Evolutionary conservation across 169 alveolate genomes (phyloP).

Genomic region (Eimeria zaria): DNA sequence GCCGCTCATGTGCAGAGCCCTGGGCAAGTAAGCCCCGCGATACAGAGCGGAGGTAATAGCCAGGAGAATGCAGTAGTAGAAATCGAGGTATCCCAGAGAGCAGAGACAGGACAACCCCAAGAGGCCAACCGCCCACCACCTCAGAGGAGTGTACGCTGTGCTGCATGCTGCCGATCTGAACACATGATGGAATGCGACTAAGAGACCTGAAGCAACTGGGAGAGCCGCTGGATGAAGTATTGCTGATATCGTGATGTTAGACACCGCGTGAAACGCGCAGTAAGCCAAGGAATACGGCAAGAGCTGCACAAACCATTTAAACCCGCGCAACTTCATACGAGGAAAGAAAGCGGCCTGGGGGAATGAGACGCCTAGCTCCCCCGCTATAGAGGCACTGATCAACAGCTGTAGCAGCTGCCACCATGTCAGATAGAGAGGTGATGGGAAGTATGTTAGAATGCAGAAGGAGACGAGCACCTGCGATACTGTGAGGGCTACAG

Average conservation of each 20-base stretch:
- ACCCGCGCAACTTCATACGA: neutral
- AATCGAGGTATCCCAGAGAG: slow-evolving; percentile 19
- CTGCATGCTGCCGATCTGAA: slow-evolving; percentile 55
- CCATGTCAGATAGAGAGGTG: slow-evolving; percentile 82
- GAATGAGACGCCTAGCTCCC: slow-evolving; percentile 78
- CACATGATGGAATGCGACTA: slow-evolving; percentile 65
- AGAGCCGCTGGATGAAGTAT: slow-evolving; percentile 58
- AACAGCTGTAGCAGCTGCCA: slow-evolving; percentile 72
- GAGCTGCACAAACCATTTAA: slow-evolving; percentile 37
- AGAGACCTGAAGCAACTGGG: slow-evolving; percentile 72
- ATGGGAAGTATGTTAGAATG: slow-evolving; percentile 62
- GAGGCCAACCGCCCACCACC: slow-evolving; percentile 74
- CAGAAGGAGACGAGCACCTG: slow-evolving; percentile 70
- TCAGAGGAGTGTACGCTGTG: neutral
- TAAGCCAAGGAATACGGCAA: slow-evolving; percentile 81
- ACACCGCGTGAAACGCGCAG: slow-evolving; percentile 43
- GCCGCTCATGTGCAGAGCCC: slow-evolving; percentile 52
- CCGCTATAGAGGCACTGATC: slow-evolving; percentile 66
- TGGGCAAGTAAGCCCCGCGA: slow-evolving; percentile 57
- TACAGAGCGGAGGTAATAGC: slow-evolving; percentile 8
- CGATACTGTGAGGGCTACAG: slow-evolving; percentile 67
- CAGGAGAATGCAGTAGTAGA: slow-evolving; percentile 37
- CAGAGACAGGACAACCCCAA: slow-evolving; percentile 41
- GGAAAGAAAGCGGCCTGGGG: slow-evolving; percentile 52
- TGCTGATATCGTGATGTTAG: slow-evolving; percentile 37